phyloP scores from a whole-genome alignment of 805 yeast genomes.

The Blastobotrys muscicola region DNA sequence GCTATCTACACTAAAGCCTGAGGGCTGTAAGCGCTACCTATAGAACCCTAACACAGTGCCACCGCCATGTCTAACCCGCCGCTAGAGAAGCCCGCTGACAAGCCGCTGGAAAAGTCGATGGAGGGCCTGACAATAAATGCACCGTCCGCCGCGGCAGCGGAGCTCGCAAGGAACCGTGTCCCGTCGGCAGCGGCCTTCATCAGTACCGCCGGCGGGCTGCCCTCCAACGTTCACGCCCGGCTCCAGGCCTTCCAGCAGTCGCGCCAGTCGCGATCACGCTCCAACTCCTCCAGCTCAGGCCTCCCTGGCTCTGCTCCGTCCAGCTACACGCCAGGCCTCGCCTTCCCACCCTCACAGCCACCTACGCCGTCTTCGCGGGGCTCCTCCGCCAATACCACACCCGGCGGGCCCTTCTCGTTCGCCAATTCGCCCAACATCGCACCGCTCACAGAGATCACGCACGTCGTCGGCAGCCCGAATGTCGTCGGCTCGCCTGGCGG shows the following conservation, averaged over 20 bases:
- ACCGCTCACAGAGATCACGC: background rate
- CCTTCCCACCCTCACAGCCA: slow-evolving; percentile 14
- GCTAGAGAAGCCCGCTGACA: too few relatives aligned
- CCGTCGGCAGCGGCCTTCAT: too few relatives aligned
- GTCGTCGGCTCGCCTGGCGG: background rate
- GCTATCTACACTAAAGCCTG: too few relatives aligned
- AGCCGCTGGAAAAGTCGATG: too few relatives aligned
- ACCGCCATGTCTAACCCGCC: too few relatives aligned
- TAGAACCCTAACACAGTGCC: too few relatives aligned
- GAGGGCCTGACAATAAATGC: too few relatives aligned
- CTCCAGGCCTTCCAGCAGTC: slow-evolving; percentile 80
- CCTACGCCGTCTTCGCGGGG: slow-evolving; percentile 12
- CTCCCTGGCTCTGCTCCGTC: slow-evolving; percentile 10
- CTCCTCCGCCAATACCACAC: slow-evolving; percentile 1
- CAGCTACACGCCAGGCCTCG: slow-evolving; percentile 19
- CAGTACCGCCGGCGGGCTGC: slow-evolving; percentile 6
- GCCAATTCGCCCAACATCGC: background rate
- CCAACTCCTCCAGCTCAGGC: slow-evolving; percentile 17
- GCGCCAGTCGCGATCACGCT: slow-evolving; percentile 41
- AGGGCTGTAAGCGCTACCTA: too few relatives aligned
- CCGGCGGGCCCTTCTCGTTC: slow-evolving; percentile 4
- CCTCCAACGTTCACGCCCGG: slow-evolving; percentile 77
- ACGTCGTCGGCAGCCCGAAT: background rate
- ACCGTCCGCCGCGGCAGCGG: too few relatives aligned
- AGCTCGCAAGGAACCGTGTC: too few relatives aligned